Evolutionary conservation across 768 basidiomycete species (phyloP).

Genomic region (Boletellus sp.): DNA sequence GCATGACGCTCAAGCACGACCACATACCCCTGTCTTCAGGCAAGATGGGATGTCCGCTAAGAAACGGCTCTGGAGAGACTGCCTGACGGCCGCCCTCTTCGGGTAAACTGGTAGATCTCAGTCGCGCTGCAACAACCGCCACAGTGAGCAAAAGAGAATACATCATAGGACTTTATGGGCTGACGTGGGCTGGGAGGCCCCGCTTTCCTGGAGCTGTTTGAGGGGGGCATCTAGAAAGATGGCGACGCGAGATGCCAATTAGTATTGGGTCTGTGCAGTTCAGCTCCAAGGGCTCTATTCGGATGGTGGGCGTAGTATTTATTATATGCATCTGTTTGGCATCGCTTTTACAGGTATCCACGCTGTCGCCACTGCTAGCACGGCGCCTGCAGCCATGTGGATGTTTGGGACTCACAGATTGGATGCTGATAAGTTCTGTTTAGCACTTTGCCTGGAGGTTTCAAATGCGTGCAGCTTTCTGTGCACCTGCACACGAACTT

Average conservation of each 20-base stretch:
- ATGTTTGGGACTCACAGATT: no score
- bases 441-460: no score
- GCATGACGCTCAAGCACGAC: neutral
- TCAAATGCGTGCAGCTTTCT: no score
- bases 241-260: neutral
- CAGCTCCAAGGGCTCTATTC: no score
- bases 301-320: no score
- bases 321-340: neutral
- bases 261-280: no score
- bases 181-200: constrained; percentile 27
- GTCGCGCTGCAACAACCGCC: constrained; percentile 14
- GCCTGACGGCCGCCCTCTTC: constrained; percentile 7
- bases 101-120: constrained; percentile 27
- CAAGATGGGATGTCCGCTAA: constrained; percentile 28
- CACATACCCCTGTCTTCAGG: constrained; percentile 30
- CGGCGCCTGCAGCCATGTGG: no score
- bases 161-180: neutral
- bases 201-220: neutral
- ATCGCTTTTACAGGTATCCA: neutral
- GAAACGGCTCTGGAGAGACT: constrained; percentile 16
- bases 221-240: constrained; percentile 7
- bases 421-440: no score
- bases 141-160: neutral
- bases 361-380: no score
- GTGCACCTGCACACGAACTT: no score